Conservation (phyloP, 78 protist genomes). For the Dictyostelium intermedium region DNA sequence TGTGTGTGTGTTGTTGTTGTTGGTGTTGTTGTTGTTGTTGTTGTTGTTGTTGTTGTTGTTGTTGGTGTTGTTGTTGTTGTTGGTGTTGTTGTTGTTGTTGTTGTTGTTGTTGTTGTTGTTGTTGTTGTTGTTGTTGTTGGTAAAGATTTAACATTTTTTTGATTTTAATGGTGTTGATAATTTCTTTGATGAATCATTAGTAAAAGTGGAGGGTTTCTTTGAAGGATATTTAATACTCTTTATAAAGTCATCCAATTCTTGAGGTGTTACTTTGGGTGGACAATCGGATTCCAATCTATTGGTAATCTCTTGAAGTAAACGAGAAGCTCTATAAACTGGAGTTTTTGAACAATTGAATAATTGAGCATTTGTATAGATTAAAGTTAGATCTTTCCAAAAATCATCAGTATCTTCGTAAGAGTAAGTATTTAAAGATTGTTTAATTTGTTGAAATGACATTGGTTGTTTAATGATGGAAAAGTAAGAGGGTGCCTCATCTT, state of each 20-base stretch:
- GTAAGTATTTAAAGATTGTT: neutral
- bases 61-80: too few relatives aligned
- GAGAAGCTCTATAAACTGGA: neutral
- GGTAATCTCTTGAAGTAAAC: neutral
- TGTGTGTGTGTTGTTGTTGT: too few relatives aligned
- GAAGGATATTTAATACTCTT: neutral
- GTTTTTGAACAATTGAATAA: slow-evolving; percentile 40
- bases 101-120: neutral
- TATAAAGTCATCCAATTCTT: neutral
- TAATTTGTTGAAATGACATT: slow-evolving; percentile 33
- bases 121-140: neutral
- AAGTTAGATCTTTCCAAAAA: slow-evolving; percentile 7
- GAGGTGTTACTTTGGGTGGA: neutral
- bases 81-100: neutral
- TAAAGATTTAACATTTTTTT: neutral
- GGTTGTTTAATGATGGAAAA: slow-evolving; percentile 11
- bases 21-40: too few relatives aligned
- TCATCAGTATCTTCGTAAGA: slow-evolving; percentile 11
- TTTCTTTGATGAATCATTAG: neutral
- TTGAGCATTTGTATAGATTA: slow-evolving; percentile 45
- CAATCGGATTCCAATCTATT: neutral
- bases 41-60: too few relatives aligned
- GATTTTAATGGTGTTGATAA: neutral
- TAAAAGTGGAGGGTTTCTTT: neutral
- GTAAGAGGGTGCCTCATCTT: slow-evolving; percentile 38